Percentiles rank a stretch among this genome's conserved stretches.
Conservation (phyloP, 441 rosid genomes). For the Adansonia grandidieri region DNA sequence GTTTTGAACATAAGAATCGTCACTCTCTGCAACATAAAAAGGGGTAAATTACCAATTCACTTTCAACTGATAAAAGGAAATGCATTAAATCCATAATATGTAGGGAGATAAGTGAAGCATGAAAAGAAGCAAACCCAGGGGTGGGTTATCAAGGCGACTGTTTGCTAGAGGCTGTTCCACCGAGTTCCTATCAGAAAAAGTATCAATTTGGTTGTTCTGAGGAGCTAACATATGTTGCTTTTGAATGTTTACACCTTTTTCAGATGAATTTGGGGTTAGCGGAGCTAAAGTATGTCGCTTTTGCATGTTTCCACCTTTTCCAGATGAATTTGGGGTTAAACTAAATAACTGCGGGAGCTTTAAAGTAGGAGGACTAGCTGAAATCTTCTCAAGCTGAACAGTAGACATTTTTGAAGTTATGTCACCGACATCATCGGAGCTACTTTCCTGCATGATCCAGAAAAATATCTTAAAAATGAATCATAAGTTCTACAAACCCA, state of each 20-base stretch:
- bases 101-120: constrained; percentile 18
- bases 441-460: constrained; percentile 63
- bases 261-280: constrained; percentile 85
- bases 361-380: constrained; percentile 74
- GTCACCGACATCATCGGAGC: constrained; percentile 69
- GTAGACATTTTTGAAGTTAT: constrained; percentile 71
- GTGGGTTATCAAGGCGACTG: constrained; percentile 53
- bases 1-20: constrained; percentile 64
- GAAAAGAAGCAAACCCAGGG: constrained; percentile 63
- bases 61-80: constrained; percentile 23
- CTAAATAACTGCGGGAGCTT: constrained; percentile 94
- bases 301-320: constrained; percentile 77
- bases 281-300: constrained; percentile 74
- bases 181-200: constrained; percentile 61
- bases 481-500: constrained; percentile 20
- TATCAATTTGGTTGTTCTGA: constrained; percentile 69
- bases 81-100: constrained; percentile 17
- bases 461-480: constrained; percentile 21
- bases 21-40: constrained; percentile 59
- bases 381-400: constrained; percentile 80
- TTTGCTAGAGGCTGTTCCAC: constrained; percentile 58
- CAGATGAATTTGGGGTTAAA: constrained; percentile 90
- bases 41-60: constrained; percentile 7
- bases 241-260: constrained; percentile 77
- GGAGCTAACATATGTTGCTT: constrained; percentile 63